Percentiles rank a stretch among this genome's conserved stretches.
Conservation (phyloP, 2,329 filamentous ascomycete species). For the Lachnellula hyalina region DNA sequence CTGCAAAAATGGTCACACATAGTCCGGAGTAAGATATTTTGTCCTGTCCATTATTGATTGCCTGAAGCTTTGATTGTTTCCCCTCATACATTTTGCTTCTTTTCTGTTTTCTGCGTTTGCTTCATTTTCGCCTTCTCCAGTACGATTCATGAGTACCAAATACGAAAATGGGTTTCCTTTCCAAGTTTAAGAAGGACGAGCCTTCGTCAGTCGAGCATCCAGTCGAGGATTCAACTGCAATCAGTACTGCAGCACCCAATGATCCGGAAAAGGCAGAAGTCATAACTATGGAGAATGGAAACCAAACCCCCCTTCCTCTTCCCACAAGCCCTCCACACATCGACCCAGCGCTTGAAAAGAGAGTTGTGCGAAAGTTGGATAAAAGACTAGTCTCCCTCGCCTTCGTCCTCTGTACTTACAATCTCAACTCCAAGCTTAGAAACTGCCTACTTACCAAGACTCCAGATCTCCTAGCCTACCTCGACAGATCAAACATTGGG, state of each 20-base stretch:
- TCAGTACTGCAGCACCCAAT: neutral
- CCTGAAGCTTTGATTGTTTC: too few relatives aligned
- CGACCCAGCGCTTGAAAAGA: constrained; percentile 35
- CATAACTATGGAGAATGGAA: neutral
- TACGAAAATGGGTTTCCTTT: constrained; percentile 3
- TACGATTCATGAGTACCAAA: too few relatives aligned
- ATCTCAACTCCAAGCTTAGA: neutral
- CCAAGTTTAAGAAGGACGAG: constrained; percentile 1
- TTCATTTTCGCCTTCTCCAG: too few relatives aligned
- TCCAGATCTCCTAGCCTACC: constrained; percentile 40
- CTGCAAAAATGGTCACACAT: too few relatives aligned
- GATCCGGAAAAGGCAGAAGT: neutral
- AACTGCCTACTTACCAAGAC: neutral
- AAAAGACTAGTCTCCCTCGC: constrained; percentile 43
- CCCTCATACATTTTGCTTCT: too few relatives aligned
- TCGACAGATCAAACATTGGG: constrained; percentile 48
- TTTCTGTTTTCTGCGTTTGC: too few relatives aligned
- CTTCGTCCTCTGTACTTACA: constrained; percentile 19
- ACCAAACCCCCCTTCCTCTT: neutral
- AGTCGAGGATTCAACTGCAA: neutral
- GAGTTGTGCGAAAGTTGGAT: constrained; percentile 54
- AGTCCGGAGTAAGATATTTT: too few relatives aligned
- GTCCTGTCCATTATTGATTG: too few relatives aligned
- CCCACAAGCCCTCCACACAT: neutral
- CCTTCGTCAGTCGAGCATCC: neutral